phyloP scores from a whole-genome alignment of 164 flowering plant genomes.

The Kingdonia uniflora region DNA sequence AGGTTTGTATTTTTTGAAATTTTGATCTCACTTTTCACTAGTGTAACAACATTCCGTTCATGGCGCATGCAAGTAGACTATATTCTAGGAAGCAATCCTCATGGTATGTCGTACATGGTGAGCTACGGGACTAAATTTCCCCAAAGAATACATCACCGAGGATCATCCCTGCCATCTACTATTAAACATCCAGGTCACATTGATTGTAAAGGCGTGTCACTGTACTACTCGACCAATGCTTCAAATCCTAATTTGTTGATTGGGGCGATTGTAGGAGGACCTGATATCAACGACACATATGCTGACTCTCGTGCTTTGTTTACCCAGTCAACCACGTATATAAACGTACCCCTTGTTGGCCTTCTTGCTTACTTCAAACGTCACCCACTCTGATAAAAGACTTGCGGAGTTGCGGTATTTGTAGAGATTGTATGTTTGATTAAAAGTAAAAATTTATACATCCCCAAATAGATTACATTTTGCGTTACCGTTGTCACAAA shows the following conservation, averaged over 20 bases:
- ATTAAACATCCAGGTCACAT: background rate
- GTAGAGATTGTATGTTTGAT: no score
- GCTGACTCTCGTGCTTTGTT: background rate
- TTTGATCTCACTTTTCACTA: background rate
- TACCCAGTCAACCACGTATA: background rate
- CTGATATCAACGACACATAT: background rate
- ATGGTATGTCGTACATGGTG: conserved; percentile 2
- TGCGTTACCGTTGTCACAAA: no score
- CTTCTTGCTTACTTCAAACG: conserved; percentile 2
- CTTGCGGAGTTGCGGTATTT: no score
- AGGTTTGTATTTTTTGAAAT: conserved; percentile 15
- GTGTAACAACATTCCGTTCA: no score
- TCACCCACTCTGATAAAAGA: background rate
- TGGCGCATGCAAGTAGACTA: conserved; percentile 7
- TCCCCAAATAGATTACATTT: no score
- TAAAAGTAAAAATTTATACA: no score
- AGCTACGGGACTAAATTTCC: background rate
- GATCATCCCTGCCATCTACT: background rate
- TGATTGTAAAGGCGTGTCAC: background rate
- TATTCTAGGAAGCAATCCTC: conserved; percentile 7
- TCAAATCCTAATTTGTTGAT: background rate
- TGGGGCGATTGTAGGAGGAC: conserved; percentile 4
- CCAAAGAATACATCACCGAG: background rate
- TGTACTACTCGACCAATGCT: background rate
- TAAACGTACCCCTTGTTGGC: conserved; percentile 2